Conservation (phyloP, 2,329 filamentous ascomycete species). For the Arthroderma sp. region DNA sequence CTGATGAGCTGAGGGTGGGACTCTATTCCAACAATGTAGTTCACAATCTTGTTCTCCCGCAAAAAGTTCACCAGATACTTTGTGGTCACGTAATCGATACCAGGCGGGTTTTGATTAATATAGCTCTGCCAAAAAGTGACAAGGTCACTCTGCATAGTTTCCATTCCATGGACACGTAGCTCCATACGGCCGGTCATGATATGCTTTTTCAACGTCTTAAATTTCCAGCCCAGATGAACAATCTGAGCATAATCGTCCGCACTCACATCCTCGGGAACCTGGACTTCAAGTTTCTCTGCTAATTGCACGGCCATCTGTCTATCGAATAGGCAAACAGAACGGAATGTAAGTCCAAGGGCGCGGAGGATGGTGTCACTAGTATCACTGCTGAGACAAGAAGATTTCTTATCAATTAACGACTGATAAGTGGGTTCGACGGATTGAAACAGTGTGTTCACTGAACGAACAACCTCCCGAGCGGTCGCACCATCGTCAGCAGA, state of each 20-base stretch:
- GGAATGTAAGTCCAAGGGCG: constrained; percentile 20
- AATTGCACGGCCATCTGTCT: constrained; percentile 21
- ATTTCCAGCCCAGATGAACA: constrained; percentile 48
- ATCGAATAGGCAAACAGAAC: constrained; percentile 18
- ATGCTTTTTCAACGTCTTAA: constrained; percentile 55
- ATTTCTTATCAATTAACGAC: constrained; percentile 28
- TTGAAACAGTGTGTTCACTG: constrained; percentile 19
- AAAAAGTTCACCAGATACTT: constrained; percentile 58
- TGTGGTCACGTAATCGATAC: constrained; percentile 42
- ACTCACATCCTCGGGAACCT: constrained; percentile 18
- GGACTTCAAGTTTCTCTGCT: constrained; percentile 23
- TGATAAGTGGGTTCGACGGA: constrained; percentile 26
- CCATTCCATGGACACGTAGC: constrained; percentile 64
- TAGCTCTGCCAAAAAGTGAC: constrained; percentile 51
- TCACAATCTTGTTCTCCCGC: constrained; percentile 55
- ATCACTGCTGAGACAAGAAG: constrained; percentile 30
- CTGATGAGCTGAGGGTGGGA: constrained; percentile 84
- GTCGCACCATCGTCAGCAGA: constrained; percentile 10
- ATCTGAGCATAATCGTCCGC: constrained; percentile 21
- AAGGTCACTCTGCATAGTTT: constrained; percentile 58
- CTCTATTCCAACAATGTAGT: constrained; percentile 79
- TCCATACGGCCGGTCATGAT: constrained; percentile 84
- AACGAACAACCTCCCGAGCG: constrained; percentile 7
- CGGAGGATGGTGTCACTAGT: constrained; percentile 25
- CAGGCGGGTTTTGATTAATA: constrained; percentile 32